Base-by-base conservation (phyloP, 129 eudicot genomes). In the Flaveria robusta region DNA sequence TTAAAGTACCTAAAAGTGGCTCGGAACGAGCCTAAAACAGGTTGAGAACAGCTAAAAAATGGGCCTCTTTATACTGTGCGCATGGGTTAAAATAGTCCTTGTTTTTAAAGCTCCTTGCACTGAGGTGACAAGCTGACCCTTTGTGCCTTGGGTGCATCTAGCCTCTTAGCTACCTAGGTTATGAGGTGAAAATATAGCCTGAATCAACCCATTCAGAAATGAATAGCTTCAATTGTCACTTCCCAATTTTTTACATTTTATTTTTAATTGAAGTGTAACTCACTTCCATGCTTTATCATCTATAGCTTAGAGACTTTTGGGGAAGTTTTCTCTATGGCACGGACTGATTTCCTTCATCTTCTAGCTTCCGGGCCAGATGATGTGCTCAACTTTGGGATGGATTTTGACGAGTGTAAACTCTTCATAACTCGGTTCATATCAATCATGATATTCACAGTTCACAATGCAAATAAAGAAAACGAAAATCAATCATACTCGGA, bases 231-330 rank as follows among this genome's bases (percentile, higher is more conserved):
- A 70, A 46, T 24, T 47, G 42, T 42, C 51, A n/a, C 22, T 16
- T 31, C 23, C n/a, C n/a, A 43, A 7, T 2, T n/a, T 11, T 70
- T 50, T 14, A 0, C 47, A 11, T 71, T 0, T 26, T 6, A 7
- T 27, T 27, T 27, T 23, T 31, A 43, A 51, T 12, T 65, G 42
- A 72, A 70, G 39, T 16, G 46, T 74, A 55, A 76, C 52, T 27
- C 15, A 24, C 31, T 72, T 81, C 1, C 16, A 23, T 31, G 18
- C 69, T 34, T 63, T 74, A 14, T 75, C 58, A 16, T 58, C 23
- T 85, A 46, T 83, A 94, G 99, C 83, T 79, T 94, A 93, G 99
- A 94, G 81, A 94, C 96, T 51, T 94, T 94, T 72, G 87, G 63
- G 26, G 96, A 94, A 76, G 90, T 91, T 7, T 79, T 89, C 52